Base-by-base conservation (phyloP, 2,329 filamentous ascomycete genomes). In the Helotiales sp. region DNA sequence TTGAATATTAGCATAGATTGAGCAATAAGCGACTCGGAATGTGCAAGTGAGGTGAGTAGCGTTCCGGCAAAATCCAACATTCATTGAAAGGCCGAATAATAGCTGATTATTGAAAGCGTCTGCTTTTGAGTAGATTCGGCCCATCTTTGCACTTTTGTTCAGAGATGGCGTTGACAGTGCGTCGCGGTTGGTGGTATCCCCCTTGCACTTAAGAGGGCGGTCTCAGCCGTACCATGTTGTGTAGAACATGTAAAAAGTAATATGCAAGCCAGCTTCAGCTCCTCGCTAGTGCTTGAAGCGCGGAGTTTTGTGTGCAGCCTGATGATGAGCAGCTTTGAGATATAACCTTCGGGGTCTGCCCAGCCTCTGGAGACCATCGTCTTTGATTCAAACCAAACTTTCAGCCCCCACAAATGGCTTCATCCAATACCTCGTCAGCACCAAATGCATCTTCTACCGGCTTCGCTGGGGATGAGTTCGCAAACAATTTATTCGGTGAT, bases 401-500 rank as follows among this genome's bases (percentile, higher is more conserved):
- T 15, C 26, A 8, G 10, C 45, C 45, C 45, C 45, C 6, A 50
- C 26, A 15, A 7, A 50, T 50, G 47, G 10, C 22, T 11, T 50
- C 47, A 3, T 50, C 47, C 6, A 50, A 50, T 26, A 50, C 22
- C 22, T 50, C 47, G 47, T 50, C 47, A 26, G 47, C 47, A 13
- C 22, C 22, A 26, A 50, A 50, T 22, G 47, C 47, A 26, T 15
- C 47, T 0, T 3, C 47, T 15, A 50, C 47, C 22, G 52, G 28
- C 6, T 57, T 34, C 20, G 15, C 52, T 20, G 52, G 76, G 74
- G 47, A 74, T 69, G 17, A 69, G 11, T 69, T 73, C 49, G 24
- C 63, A 4, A 67, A 65, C 50, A 74, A 74, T 49, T 63, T 73
- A 13, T 68, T 68, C 32, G 66, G 64, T 15, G 72, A 74, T 47